Conservation (phyloP, 2,329 filamentous ascomycete species). For the Sphaerulina populicola region DNA sequence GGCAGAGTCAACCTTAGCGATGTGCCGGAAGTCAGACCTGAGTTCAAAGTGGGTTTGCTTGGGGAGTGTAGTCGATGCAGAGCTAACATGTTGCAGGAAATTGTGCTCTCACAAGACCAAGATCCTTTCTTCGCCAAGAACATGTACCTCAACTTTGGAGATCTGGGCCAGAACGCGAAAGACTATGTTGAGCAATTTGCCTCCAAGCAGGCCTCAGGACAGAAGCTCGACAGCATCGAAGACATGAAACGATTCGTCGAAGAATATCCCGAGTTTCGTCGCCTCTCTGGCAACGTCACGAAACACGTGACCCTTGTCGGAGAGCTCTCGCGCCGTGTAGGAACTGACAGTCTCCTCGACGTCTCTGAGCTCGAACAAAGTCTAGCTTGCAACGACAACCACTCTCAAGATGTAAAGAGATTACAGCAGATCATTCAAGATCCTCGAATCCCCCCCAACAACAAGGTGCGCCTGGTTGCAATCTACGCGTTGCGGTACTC, state of each 20-base stretch:
- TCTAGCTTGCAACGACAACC: constrained; percentile 92
- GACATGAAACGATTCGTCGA: constrained; percentile 99
- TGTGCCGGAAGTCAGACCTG: constrained; percentile 28
- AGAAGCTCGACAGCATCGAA: constrained; percentile 90
- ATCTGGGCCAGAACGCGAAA: constrained; percentile 91
- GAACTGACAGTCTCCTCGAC: constrained; percentile 79
- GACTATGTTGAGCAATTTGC: constrained; percentile 99
- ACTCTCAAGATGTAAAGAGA: constrained; percentile 81
- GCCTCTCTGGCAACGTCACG: constrained; percentile 93
- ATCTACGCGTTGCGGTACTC: constrained; percentile 93
- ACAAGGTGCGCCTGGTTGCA: constrained; percentile 81
- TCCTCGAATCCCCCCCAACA: constrained; percentile 65
- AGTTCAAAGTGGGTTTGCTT: constrained; percentile 24
- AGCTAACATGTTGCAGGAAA: constrained; percentile 51
- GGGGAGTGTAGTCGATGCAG: neutral
- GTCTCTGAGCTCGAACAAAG: constrained; percentile 96
- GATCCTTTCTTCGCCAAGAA: constrained; percentile 99
- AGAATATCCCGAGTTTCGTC: constrained; percentile 95
- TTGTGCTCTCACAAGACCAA: constrained; percentile 91
- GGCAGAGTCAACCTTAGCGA: constrained; percentile 84
- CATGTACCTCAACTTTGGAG: constrained; percentile 97
- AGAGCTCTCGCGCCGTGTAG: constrained; percentile 81
- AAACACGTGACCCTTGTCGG: constrained; percentile 96
- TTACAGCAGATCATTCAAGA: constrained; percentile 81
- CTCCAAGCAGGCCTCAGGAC: constrained; percentile 90